phyloP scores from a whole-genome alignment of 305 asterid species.

The Rubia balearica region DNA sequence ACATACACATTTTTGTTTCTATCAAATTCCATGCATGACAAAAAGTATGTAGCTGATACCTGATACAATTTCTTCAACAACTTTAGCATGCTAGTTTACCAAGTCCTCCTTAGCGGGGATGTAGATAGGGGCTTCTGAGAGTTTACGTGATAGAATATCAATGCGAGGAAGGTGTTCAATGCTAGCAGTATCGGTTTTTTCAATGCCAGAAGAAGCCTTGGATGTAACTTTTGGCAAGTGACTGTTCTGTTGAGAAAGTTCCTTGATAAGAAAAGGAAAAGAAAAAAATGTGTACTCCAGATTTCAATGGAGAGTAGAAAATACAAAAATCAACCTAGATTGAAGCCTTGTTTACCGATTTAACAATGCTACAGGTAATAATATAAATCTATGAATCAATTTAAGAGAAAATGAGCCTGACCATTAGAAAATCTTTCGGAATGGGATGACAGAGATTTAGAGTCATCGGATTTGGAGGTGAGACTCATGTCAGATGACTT shows the following conservation, averaged over 20 bases:
- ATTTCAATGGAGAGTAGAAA: too few relatives aligned
- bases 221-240: constrained; percentile 4
- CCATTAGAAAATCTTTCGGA: constrained; percentile 81
- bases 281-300: too few relatives aligned
- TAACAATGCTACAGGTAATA: background rate
- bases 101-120: constrained; percentile 71
- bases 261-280: background rate
- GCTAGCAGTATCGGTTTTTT: background rate
- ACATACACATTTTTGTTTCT: too few relatives aligned
- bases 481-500: constrained; percentile 69
- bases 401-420: constrained; percentile 42
- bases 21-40: background rate
- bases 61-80: constrained; percentile 90
- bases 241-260: background rate
- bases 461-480: constrained; percentile 70
- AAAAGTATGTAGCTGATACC: constrained; percentile 32
- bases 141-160: background rate
- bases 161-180: constrained; percentile 4
- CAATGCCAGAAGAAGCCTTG: background rate
- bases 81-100: constrained; percentile 54
- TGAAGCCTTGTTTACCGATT: background rate
- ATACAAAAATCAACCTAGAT: background rate
- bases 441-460: constrained; percentile 66
- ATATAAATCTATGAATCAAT: background rate
- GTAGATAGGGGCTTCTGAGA: constrained; percentile 42